A percentile compares a stretch with the other conserved stretches of the same genome.
phyloP scores from a whole-genome alignment of 768 basidiomycete species.

The Cytidiella melzeri region DNA sequence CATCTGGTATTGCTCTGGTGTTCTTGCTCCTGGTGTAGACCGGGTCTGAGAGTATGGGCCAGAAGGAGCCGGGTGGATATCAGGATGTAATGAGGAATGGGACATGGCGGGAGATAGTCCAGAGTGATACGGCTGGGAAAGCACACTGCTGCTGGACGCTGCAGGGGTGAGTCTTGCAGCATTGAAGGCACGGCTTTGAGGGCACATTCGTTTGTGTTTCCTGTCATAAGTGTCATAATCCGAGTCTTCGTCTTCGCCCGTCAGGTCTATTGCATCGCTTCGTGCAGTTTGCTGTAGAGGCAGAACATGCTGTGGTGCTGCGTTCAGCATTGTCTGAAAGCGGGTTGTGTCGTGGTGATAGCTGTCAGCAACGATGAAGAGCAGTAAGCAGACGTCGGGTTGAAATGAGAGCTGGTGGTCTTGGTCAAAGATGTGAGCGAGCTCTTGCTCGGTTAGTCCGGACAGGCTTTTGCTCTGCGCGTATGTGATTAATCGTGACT shows the following conservation, averaged over 20 bases:
- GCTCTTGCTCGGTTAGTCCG: not conserved
- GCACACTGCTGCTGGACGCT: not conserved
- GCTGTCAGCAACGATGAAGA: not conserved
- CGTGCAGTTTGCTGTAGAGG: not conserved
- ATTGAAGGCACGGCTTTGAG: slow-evolving; percentile 17
- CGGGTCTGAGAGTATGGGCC: not conserved
- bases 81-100: slow-evolving; percentile 19
- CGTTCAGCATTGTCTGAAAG: too few relatives aligned
- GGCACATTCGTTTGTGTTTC: slow-evolving; percentile 18
- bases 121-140: slow-evolving; percentile 13
- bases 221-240: slow-evolving; percentile 26
- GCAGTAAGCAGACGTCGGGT: not conserved
- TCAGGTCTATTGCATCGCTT: slow-evolving; percentile 51
- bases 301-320: too few relatives aligned
- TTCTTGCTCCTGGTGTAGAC: not conserved
- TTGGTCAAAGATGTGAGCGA: slow-evolving; percentile 1
- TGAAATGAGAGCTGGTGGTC: slow-evolving; percentile 6
- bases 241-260: slow-evolving; percentile 59
- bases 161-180: slow-evolving; percentile 10
- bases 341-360: not conserved
- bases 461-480: slow-evolving; percentile 4
- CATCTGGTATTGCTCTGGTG: not conserved
- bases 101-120: slow-evolving; percentile 27
- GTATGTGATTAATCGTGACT: slow-evolving; percentile 13
- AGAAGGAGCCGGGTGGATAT: slow-evolving; percentile 2